Percentiles rank a stretch among this genome's conserved stretches.
Conservation (phyloP, 306 rosid species). For the Prunus armeniaca region DNA sequence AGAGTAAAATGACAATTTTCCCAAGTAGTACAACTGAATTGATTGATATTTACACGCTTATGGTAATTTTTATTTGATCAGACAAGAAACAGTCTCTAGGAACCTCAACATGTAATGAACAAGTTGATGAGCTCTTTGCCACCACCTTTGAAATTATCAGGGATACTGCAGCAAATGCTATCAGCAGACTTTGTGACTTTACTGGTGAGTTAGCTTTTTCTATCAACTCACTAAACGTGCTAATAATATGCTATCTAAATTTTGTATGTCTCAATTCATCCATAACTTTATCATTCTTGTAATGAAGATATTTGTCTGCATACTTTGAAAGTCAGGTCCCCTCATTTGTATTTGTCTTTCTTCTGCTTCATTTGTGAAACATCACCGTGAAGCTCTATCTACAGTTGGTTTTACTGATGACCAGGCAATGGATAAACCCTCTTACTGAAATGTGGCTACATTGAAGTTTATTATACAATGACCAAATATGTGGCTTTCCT, state of each 20-base stretch:
- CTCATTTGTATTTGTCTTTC: not conserved
- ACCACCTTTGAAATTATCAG: constrained; percentile 46
- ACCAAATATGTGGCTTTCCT: not conserved
- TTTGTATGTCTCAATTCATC: not conserved
- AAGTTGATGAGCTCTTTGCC: constrained; percentile 48
- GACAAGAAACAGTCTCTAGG: constrained; percentile 28
- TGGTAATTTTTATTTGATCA: constrained; percentile 17
- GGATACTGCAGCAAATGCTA: constrained; percentile 32
- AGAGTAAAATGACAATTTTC: not conserved
- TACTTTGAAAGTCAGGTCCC: not conserved
- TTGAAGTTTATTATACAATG: not conserved
- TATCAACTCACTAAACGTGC: not conserved
- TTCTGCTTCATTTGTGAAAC: not conserved
- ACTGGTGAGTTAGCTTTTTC: constrained; percentile 26
- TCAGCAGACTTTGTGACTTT: constrained; percentile 46
- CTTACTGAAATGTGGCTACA: not conserved
- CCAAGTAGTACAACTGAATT: not conserved
- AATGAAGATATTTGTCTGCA: not conserved
- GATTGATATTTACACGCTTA: not conserved
- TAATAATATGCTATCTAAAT: not conserved
- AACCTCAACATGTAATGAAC: constrained; percentile 30
- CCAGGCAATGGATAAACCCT: not conserved
- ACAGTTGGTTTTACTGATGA: constrained; percentile 1
- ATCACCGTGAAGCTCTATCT: not conserved
- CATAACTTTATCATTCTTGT: not conserved